These are phyloP conservation scores for Tephrocybe sp. DNA, from an alignment of 768 basidiomycete species.

Conservation along the genomic window DNA sequence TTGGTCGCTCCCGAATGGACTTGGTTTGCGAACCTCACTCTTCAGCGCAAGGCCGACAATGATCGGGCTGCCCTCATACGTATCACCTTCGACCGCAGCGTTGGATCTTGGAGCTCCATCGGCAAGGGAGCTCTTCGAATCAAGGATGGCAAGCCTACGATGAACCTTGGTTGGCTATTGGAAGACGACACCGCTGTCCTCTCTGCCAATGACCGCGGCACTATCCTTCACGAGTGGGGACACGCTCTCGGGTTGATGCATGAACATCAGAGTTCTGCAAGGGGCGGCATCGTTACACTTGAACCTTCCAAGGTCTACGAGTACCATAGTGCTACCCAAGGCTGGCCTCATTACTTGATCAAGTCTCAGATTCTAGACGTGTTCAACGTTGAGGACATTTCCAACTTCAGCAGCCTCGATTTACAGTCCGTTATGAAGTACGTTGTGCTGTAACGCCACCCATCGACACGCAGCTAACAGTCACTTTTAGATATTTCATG, in stretches of 20 bases:
- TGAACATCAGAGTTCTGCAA: constrained; percentile 24
- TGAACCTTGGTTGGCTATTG: constrained; percentile 19
- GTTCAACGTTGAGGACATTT: constrained; percentile 5
- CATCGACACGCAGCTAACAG: background rate
- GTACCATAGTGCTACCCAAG: constrained; percentile 8
- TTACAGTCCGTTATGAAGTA: constrained; percentile 8
- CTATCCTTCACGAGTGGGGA: constrained; percentile 25
- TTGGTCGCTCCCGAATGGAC: constrained; percentile 12
- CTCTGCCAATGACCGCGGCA: constrained; percentile 13
- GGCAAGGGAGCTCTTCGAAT: constrained; percentile 11
- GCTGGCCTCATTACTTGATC: constrained; percentile 4
- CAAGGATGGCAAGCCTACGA: constrained; percentile 3
- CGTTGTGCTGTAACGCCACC: background rate
- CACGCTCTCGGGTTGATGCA: constrained; percentile 23
- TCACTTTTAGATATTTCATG: constrained; percentile 7
- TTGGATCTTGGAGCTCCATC: constrained; percentile 16
- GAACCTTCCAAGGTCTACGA: constrained; percentile 9
- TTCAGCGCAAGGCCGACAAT: constrained; percentile 2
- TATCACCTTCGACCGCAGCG: constrained; percentile 12
- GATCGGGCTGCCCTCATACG: constrained; percentile 9
- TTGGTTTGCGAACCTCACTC: constrained; percentile 12
- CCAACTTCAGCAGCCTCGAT: constrained; percentile 9
- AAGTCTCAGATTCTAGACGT: constrained; percentile 8
- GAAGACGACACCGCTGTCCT: constrained; percentile 1
- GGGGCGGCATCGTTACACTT: constrained; percentile 14